Evolutionary conservation across 2,329 filamentous ascomycete species (phyloP), one percentile per base, ranked within the genome.

Genomic region (Diaporthe ampelina): DNA sequence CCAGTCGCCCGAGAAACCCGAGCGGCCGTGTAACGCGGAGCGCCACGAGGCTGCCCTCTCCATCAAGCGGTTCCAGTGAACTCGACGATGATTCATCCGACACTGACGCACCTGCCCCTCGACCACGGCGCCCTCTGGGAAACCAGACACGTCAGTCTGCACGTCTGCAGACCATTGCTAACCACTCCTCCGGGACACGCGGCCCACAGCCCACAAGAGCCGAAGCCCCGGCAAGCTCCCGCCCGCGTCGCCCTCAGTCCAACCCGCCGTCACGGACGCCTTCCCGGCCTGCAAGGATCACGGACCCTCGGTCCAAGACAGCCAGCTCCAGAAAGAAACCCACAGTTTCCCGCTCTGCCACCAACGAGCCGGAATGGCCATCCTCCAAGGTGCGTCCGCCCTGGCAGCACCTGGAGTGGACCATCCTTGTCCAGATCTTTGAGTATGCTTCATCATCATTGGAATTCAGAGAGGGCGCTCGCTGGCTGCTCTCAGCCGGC

Each of bases 401-500:
- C 21, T 83, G 81, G 81, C 58, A 76, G 13, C 73, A 69, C 1
- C 77, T 84, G 10, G 81, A 81, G 2, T 82, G 95, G 78, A 88
- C 91, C 59, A 87, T 94, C 21, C 91, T 95, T 77, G 84, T 91
- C 32, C 88, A 91, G 72, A 91, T 97, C 52, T 94, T 97, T 79
- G 84, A 89, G 61, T 91, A 90, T 81, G 92, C 94, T 15, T 90
- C 92, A 3, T 83, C 87, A 67, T 89, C 91, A 4, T 83, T 93
- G 21, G 87, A 87, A 67, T 83, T 86, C 43, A 78, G 79, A 11
- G 78, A 81, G 1, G 79, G 83, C 7, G 84, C 84, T n/a, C 79
- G 85, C 78, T 95, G 93, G 93, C 88, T 97, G 9, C 82, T 93
- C 13, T 85, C 86, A n/a, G 84, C 89, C 58, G 91, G 93, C 48